Conservation (phyloP, 2,329 filamentous ascomycete genomes). For the Sporothrix inflata region DNA sequence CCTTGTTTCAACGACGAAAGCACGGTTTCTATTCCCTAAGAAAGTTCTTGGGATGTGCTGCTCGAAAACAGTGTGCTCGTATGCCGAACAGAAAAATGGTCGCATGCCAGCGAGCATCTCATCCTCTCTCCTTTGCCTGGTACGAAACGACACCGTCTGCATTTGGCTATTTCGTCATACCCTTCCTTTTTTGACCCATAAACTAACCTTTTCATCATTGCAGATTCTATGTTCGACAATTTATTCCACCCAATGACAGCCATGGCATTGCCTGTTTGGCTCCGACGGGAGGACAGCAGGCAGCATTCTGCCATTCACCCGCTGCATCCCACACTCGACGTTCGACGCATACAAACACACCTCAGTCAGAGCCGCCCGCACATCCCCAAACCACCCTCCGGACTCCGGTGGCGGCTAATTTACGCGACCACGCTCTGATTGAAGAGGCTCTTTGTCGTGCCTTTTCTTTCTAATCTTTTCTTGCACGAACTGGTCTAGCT, state of each 20-base stretch:
- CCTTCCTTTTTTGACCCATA: background rate
- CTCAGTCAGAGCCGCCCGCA: slow-evolving; percentile 22
- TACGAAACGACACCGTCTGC: background rate
- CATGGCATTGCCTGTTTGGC: background rate
- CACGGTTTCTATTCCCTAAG: too few species aligned
- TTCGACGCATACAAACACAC: background rate
- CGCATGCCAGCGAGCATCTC: background rate
- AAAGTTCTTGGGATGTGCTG: too few species aligned
- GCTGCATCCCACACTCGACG: background rate
- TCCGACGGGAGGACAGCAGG: background rate
- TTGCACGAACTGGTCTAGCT: background rate
- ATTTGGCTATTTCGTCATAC: background rate
- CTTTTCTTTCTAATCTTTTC: background rate
- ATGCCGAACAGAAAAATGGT: too few species aligned
- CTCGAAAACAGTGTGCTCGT: too few species aligned
- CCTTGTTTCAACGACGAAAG: background rate
- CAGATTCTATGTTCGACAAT: background rate
- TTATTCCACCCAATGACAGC: background rate
- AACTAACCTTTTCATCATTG: background rate
- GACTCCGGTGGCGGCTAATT: slow-evolving; percentile 31
- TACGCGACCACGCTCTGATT: background rate
- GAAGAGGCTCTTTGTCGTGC: background rate
- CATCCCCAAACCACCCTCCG: slow-evolving; percentile 32
- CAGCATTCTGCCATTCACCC: background rate
- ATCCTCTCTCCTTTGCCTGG: background rate